Base-by-base conservation (phyloP, 2,329 filamentous ascomycete genomes). In the Sclerotinia trifoliorum region DNA sequence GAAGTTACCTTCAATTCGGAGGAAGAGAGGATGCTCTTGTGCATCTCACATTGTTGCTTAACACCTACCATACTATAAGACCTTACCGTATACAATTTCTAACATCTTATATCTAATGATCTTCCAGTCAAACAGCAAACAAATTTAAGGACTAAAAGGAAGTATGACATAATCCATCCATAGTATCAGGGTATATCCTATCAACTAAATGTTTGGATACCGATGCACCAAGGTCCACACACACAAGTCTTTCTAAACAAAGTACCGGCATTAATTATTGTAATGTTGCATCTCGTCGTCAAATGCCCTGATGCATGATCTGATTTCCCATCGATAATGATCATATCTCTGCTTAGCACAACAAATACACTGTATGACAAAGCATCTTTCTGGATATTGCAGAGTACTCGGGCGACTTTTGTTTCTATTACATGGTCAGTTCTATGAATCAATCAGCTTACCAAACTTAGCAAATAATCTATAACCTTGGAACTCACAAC, bases 271-370 rank as follows among this genome's bases (percentile, higher is more conserved):
- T 51, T 51, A 7, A 35, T 24, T 6, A 7, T 13, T 15, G 11
- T 60, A 32, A 32, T 29, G 57, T 48, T 61, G 42, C 10, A 10
- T 48, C 57, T 32, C 2, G 35, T 56, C 7, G 42, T 60, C 56
- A 48, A 15, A 62, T 39, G 19, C 44, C 58, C 21, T 62, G 58
- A 62, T 62, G 29, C 58, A 49, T 62, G 44, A 39, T 62, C 7
- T 62, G 32, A 51, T 62, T 49, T 49, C 29, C 24, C 13, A 11
- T 51, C 44, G 24, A 19, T 26, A 10, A 62, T 49, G 44, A 49
- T 62, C 46, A 26, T 19, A 17, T 11, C 19, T 56, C 39, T 39
- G 6, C 32, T n/a, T 13, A n/a, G 3, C 32, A n/a, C 35, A 49
- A 35, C 24, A 51, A 62, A 39, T 49, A 62, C 39, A 51, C 29